These are phyloP conservation scores for Tetraselmis chui DNA, from an alignment of 139 green algal genomes.

Conservation along the genomic window DNA sequence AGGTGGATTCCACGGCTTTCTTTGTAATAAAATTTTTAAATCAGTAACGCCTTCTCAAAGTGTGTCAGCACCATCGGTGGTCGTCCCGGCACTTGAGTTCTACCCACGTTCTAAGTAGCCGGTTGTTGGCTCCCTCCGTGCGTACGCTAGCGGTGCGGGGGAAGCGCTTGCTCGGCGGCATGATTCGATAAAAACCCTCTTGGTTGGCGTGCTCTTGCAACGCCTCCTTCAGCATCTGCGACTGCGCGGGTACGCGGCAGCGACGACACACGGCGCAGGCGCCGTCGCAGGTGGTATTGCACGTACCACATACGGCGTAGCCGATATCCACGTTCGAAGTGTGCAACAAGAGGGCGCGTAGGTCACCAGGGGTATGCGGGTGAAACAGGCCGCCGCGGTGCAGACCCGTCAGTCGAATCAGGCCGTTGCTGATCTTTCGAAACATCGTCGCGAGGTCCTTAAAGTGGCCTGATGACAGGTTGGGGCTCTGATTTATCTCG, in stretches of 20 bases:
- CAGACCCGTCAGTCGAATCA: conserved; percentile 20
- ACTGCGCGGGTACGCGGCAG: conserved; percentile 19
- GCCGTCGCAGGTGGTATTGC: conserved; percentile 3
- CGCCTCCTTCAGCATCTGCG: conserved; percentile 10
- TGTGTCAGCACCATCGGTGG: conserved; percentile 15
- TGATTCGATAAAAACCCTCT: conserved; percentile 14
- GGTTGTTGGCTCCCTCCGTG: conserved; percentile 5
- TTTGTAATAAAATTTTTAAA: no score
- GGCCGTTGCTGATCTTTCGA: conserved; percentile 12
- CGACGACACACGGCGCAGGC: conserved; percentile 14
- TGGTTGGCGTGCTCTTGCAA: conserved; percentile 16
- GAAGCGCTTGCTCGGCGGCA: conserved; percentile 2
- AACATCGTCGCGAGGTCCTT: conserved; percentile 23
- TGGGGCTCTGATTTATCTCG: conserved; percentile 32
- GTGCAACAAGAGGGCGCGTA: conserved; percentile 12
- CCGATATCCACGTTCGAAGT: conserved; percentile 23
- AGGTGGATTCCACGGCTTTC: no score
- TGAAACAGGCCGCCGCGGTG: conserved; percentile 1
- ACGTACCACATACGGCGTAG: conserved; percentile 14
- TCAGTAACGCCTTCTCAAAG: no score
- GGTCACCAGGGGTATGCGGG: conserved; percentile 6
- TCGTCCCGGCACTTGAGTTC: conserved; percentile 11
- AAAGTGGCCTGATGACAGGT: conserved; percentile 16
- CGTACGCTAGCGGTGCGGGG: not conserved
- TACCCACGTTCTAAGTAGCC: conserved; percentile 12